phyloP scores from a whole-genome alignment of 495 filamentous ascomycete species.

The Penicilliopsis zonata region DNA sequence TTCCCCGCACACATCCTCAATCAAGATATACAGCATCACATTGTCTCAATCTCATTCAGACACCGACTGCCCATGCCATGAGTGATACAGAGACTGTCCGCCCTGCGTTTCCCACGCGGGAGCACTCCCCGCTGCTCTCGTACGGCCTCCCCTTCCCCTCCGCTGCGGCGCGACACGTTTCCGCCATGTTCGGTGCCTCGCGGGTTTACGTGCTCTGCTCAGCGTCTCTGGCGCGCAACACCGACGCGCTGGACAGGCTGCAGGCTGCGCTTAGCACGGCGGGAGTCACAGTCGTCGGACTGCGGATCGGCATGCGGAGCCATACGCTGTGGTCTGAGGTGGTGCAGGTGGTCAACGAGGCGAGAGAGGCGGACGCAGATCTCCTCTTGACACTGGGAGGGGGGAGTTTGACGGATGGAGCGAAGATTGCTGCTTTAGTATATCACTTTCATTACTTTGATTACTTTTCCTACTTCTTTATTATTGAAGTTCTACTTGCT shows the following conservation, averaged over 20 bases:
- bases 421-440: conserved; percentile 38
- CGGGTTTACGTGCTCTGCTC: conserved; percentile 51
- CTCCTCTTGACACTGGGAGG: conserved; percentile 48
- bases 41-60: too few relatives aligned
- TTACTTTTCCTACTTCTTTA: conserved; percentile 4
- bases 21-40: too few relatives aligned
- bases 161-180: conserved; percentile 36
- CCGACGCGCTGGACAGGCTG: conserved; percentile 34
- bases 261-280: conserved; percentile 29
- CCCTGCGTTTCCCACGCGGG: conserved; percentile 23
- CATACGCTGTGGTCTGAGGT: conserved; percentile 51
- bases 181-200: conserved; percentile 36
- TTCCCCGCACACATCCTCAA: too few relatives aligned
- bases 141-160: conserved; percentile 40
- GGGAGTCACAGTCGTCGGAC: conserved; percentile 32
- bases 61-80: not conserved
- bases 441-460: too few relatives aligned
- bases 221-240: conserved; percentile 42
- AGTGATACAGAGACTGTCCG: conserved; percentile 27
- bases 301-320: conserved; percentile 43
- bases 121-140: conserved; percentile 31
- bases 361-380: conserved; percentile 36
- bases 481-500: not conserved
- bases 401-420: conserved; percentile 48
- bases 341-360: conserved; percentile 39